A percentile compares a stretch with the other conserved stretches of the same genome.
Conservation (phyloP, 345 rosid species). For the Theobroma cacao region DNA sequence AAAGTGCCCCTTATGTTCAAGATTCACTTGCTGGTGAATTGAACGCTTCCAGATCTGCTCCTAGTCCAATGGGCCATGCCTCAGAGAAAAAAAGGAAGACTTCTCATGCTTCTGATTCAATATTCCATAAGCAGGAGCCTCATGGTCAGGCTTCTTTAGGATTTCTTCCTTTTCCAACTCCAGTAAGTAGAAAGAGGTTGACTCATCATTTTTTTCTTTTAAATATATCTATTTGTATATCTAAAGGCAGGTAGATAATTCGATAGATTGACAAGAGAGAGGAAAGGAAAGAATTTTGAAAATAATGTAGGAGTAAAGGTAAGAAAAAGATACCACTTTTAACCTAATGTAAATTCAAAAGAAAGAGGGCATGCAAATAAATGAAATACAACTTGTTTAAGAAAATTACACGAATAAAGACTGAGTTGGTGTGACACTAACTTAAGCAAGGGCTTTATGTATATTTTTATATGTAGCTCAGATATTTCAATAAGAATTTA, state of each 20-base stretch:
- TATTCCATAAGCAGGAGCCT: background rate
- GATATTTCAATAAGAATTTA: background rate
- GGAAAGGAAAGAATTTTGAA: background rate
- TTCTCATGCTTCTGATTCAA: constrained; percentile 14
- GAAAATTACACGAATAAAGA: background rate
- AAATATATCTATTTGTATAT: background rate
- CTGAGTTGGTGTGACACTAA: background rate
- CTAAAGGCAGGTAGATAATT: background rate
- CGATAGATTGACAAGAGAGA: background rate
- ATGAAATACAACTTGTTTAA: background rate
- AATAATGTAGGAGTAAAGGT: background rate
- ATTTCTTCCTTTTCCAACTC: constrained; percentile 6
- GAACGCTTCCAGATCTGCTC: constrained; percentile 2
- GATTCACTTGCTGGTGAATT: constrained; percentile 5
- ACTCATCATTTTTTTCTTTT: background rate
- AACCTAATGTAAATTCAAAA: background rate
- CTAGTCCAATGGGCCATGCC: background rate
- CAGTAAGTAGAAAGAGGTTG: constrained; percentile 17
- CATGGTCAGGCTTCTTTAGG: constrained; percentile 13
- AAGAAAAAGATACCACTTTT: background rate
- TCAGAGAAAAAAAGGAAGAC: constrained; percentile 14
- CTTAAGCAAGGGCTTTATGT: background rate
- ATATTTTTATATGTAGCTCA: background rate
- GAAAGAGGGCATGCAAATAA: background rate
- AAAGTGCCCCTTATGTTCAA: constrained; percentile 6